phyloP scores from a whole-genome alignment of 2,329 filamentous ascomycete species.

The Trichophyton benhamiae region DNA sequence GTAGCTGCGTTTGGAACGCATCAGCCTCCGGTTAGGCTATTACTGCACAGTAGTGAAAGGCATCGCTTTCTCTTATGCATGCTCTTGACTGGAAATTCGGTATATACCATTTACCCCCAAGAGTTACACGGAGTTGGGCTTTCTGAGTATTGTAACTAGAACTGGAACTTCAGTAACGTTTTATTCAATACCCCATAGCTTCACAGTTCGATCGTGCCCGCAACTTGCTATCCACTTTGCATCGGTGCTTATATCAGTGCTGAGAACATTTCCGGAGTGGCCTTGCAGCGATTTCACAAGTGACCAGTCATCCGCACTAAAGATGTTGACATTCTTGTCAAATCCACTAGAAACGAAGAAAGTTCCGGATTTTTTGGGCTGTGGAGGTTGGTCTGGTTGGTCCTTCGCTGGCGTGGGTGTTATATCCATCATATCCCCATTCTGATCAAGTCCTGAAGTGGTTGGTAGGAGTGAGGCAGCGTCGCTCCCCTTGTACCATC shows the following conservation, averaged over 20 bases:
- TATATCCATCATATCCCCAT: conserved; percentile 23
- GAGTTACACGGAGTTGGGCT: not conserved
- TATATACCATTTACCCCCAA: too few species aligned
- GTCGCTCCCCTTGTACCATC: conserved; percentile 82
- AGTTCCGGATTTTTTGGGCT: conserved; percentile 76
- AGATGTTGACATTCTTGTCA: conserved; percentile 89
- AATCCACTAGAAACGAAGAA: conserved; percentile 88
- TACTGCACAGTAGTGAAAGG: too few species aligned
- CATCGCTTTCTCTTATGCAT: too few species aligned
- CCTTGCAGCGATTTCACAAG: conserved; percentile 76
- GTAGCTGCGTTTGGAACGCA: too few species aligned
- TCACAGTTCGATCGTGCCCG: conserved; percentile 87
- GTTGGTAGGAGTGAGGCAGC: conserved; percentile 50
- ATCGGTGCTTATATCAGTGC: conserved; percentile 75
- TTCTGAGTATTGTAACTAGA: not conserved
- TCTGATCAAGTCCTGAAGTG: conserved; percentile 53
- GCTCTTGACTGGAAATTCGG: too few species aligned
- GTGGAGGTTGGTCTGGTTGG: conserved; percentile 26
- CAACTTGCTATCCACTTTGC: conserved; percentile 88
- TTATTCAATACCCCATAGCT: conserved; percentile 77
- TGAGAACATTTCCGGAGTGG: conserved; percentile 84
- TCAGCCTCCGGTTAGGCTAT: too few species aligned
- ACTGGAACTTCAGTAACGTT: not conserved
- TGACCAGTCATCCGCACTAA: conserved; percentile 92
- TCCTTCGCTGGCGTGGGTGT: conserved; percentile 11